phyloP scores from a whole-genome alignment of 2,329 filamentous ascomycete species.

The Helicocarpus griseus region DNA sequence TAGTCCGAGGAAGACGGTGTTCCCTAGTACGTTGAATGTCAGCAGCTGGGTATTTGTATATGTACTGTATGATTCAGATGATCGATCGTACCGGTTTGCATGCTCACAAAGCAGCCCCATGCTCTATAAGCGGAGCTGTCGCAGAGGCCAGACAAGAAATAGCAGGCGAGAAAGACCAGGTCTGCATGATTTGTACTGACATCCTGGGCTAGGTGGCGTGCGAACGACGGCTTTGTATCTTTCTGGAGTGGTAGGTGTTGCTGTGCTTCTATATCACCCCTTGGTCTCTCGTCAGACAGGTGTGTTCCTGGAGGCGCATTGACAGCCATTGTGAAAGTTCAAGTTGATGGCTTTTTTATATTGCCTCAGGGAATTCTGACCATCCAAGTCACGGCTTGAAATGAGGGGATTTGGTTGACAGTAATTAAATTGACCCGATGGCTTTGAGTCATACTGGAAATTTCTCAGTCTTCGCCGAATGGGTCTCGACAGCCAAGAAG shows the following conservation, averaged over 20 bases:
- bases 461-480: too few species aligned
- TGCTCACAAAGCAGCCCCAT: slow-evolving; percentile 39
- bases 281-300: too few species aligned
- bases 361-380: too few species aligned
- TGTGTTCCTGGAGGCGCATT: too few species aligned
- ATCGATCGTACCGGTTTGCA: slow-evolving; percentile 39
- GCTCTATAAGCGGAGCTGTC: slow-evolving; percentile 38
- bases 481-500: too few species aligned
- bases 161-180: slow-evolving; percentile 28
- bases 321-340: too few species aligned
- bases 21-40: slow-evolving; percentile 22
- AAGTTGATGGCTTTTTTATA: too few species aligned
- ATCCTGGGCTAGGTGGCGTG: slow-evolving; percentile 5
- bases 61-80: neutral
- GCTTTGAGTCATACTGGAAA: too few species aligned
- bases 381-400: too few species aligned
- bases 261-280: slow-evolving; percentile 4
- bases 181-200: slow-evolving; percentile 26
- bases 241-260: neutral
- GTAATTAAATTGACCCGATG: too few species aligned
- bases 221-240: neutral
- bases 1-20: slow-evolving; percentile 39
- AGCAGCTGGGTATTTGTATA: neutral
- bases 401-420: too few species aligned
- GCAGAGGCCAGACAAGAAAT: slow-evolving; percentile 34